Evolutionary conservation across 345 rosid genomes (phyloP), one percentile per base, ranked within the genome.

Genomic region (Acer negundo): DNA sequence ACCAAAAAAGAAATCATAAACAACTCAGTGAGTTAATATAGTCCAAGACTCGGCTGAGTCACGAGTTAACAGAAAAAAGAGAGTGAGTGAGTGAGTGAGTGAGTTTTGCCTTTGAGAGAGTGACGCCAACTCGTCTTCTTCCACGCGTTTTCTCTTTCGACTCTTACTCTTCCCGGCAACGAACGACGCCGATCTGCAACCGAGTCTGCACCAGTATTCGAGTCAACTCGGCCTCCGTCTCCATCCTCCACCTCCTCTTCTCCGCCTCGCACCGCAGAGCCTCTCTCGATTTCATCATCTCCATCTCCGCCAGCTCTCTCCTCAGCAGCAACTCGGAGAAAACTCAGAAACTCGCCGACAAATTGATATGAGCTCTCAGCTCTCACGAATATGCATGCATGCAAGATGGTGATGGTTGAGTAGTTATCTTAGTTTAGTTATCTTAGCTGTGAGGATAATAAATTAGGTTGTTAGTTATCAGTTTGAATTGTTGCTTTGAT

Each of bases 241-340:
- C 90, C 70, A 70, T 64, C 79, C 87, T 79, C 72, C 79, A 51
- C 79, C 87, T 79, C 72, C 79, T 51, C 79, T 85, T 86, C 83
- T 87, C 89, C 17, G 82, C 85, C 77, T 89, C 92, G 62, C 82
- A 73, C 73, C 90, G 69, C 38, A 81, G 76, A 20, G 86, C 86
- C 71, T 93, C 93, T 63, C 87, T 84, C 20, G 91, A 87, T 77
- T 85, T 24, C 62, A 84, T 72, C 90, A 90, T 87, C 89, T 93
- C 92, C 84, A 76, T 78, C 87, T 88, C 92, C 15, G 82, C 88
- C 23, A 73, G 38, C 72, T 91, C 85, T 73, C 77, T 86, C 58
- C 86, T 81, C 69, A 82, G 79, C 71, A 88, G 24, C 49, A 90
- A 87, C 78, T 92, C 93, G 12, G 90, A 79, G 75, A 67, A 44